These are phyloP conservation scores for Linum trigynum DNA, from an alignment of 345 rosid genomes.

Conservation along the genomic window DNA sequence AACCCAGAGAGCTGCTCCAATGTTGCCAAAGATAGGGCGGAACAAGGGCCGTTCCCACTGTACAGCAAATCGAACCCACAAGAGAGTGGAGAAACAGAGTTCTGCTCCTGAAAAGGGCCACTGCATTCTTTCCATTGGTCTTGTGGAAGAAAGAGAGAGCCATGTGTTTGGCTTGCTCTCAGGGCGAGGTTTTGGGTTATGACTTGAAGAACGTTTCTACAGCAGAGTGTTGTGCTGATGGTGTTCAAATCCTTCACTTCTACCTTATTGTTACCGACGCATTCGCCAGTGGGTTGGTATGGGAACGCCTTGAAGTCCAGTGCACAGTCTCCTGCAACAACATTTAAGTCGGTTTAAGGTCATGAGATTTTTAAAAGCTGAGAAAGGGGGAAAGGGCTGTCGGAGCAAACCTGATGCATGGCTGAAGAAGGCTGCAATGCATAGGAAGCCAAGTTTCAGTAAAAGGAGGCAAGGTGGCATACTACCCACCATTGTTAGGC, in stretches of 20 bases:
- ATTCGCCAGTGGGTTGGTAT: slow-evolving; percentile 40
- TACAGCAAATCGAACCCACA: slow-evolving; percentile 37
- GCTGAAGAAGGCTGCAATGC: slow-evolving; percentile 8
- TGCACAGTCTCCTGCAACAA: slow-evolving; percentile 18
- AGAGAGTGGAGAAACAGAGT: slow-evolving; percentile 7
- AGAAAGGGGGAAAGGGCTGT: background rate
- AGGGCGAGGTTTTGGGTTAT: slow-evolving; percentile 34
- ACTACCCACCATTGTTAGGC: background rate
- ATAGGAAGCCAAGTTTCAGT: slow-evolving; percentile 17
- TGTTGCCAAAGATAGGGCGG: slow-evolving; percentile 18
- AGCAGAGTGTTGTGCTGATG: slow-evolving; percentile 35
- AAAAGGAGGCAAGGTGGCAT: slow-evolving; percentile 18
- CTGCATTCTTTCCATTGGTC: slow-evolving; percentile 29
- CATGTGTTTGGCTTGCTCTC: slow-evolving; percentile 1
- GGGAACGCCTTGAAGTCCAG: slow-evolving; percentile 23
- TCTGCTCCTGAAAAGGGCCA: slow-evolving; percentile 14
- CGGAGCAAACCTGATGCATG: slow-evolving; percentile 15
- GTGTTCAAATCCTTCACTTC: slow-evolving; percentile 23
- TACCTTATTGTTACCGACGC: slow-evolving; percentile 17
- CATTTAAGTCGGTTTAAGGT: background rate
- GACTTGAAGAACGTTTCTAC: slow-evolving; percentile 34
- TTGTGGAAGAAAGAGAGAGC: slow-evolving; percentile 23
- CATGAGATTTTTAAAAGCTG: background rate
- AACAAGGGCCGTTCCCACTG: slow-evolving; percentile 20
- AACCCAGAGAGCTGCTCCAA: slow-evolving; percentile 11